Evolutionary conservation across 495 filamentous ascomycete species (phyloP), one percentile per base, ranked within the genome.

Genomic region (Aspergillus haitiensis): DNA sequence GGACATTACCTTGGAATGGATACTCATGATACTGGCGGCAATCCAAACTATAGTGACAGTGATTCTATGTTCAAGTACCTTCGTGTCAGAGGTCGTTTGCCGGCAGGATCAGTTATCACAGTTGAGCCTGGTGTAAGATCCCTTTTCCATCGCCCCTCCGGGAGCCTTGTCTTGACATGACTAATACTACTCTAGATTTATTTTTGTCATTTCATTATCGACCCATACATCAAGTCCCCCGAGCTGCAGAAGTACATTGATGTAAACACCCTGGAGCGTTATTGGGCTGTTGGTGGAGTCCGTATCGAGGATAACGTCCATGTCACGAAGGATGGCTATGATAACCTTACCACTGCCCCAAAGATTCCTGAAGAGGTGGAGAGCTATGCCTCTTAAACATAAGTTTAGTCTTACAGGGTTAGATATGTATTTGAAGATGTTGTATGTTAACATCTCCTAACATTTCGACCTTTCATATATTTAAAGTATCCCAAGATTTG

Each of bases 1-100:
- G 93, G 93, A 0, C 92, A 97, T 70, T 93, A 95, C 65, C 78
- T 97, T 8, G 93, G 93, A 51, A 90, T 97, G 88, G 93, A 97
- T 72, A 96, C 91, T 7, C 93, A 97, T 74, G 93, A 97, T 68
- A 89, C 87, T 1, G 93, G 92, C 58, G 93, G 92, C 16, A 85
- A 94, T 69, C 82, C 92, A 2, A 89, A 97, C 70, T 96, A 96
- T 63, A 77, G 77, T 42, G 95, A 98, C 66, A 75, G 78, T 62
- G 93, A 99, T 72, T 70, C 84, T 44, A 88, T 97, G 83, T 96
- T 94, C 71, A 79, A 80, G 27, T 96, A 95, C 63, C 75, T 99
- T 44, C 81, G 94, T 49, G 87, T 96, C n/a, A 75, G 94, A 45
- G 88, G 91, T 10, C 79, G 71, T 18, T 64, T 96, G 50, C 90